phyloP scores from a whole-genome alignment of 345 rosid genomes.

The Erodium maritimum region DNA sequence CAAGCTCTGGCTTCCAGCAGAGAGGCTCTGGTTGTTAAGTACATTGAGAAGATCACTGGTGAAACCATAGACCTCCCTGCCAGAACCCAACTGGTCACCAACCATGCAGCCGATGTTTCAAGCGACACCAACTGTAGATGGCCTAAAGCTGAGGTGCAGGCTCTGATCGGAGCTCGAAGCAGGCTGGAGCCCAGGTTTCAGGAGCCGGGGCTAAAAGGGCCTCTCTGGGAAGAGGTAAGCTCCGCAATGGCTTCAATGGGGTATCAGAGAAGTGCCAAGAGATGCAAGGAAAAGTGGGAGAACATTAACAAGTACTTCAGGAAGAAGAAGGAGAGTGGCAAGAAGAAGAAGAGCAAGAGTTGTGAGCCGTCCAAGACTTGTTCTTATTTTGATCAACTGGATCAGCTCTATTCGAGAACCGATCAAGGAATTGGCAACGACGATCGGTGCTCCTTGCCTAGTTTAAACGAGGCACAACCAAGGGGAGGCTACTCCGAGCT shows the following conservation, averaged over 20 bases:
- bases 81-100: no score
- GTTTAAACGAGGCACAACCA: background rate
- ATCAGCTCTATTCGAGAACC: slow-evolving; percentile 26
- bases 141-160: slow-evolving; percentile 39
- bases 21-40: slow-evolving; percentile 25
- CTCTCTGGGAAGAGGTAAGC: slow-evolving; percentile 36
- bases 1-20: slow-evolving; percentile 27
- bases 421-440: slow-evolving; percentile 4
- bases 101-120: no score
- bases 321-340: slow-evolving; percentile 24
- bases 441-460: background rate
- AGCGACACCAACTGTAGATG: slow-evolving; percentile 16
- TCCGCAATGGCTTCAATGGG: slow-evolving; percentile 28
- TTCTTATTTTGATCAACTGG: slow-evolving; percentile 26
- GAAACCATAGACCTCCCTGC: slow-evolving; percentile 2
- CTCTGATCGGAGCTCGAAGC: slow-evolving; percentile 24
- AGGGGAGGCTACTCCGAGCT: slow-evolving; percentile 21
- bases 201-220: slow-evolving; percentile 30
- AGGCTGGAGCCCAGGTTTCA: slow-evolving; percentile 23
- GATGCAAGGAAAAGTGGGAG: no score
- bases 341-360: slow-evolving; percentile 8
- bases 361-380: slow-evolving; percentile 25
- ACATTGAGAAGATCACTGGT: slow-evolving; percentile 36
- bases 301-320: slow-evolving; percentile 29
- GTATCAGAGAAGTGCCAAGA: slow-evolving; percentile 33